Conservation (phyloP, 805 yeast genomes). For the Lachancea fermentati region DNA sequence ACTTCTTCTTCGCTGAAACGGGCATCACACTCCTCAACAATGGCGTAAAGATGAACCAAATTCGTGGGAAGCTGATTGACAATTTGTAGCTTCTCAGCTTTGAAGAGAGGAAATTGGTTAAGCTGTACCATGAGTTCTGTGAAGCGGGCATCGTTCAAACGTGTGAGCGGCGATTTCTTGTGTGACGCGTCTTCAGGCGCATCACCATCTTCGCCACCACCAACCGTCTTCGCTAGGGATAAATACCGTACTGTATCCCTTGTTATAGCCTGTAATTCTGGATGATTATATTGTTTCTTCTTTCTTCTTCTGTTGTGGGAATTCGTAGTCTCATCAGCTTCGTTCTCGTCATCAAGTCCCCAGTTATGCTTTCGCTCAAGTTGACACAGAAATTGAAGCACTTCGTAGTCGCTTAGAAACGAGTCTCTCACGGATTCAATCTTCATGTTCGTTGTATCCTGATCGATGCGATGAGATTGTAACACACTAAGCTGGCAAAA, state of each 20-base stretch:
- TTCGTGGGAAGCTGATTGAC: slow-evolving; percentile 76
- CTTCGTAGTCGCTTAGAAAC: slow-evolving; percentile 54
- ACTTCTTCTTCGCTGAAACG: slow-evolving; percentile 69
- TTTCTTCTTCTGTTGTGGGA: slow-evolving; percentile 24
- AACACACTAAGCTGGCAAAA: background rate
- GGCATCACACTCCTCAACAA: slow-evolving; percentile 89
- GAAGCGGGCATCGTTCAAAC: slow-evolving; percentile 27
- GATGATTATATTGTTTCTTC: slow-evolving; percentile 29
- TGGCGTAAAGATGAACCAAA: slow-evolving; percentile 68
- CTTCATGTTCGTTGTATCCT: slow-evolving; percentile 30
- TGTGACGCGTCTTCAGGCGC: slow-evolving; percentile 19
- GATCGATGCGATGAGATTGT: background rate
- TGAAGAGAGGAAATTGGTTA: slow-evolving; percentile 52
- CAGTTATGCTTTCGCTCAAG: slow-evolving; percentile 36
- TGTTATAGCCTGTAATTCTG: slow-evolving; percentile 34
- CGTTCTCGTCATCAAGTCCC: slow-evolving; percentile 21
- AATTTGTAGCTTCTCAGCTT: slow-evolving; percentile 79
- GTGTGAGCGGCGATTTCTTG: slow-evolving; percentile 23
- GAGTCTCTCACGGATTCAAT: slow-evolving; percentile 45
- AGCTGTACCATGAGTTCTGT: slow-evolving; percentile 27
- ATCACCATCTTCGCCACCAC: slow-evolving; percentile 1
- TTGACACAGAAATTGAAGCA: slow-evolving; percentile 42
- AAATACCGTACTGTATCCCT: slow-evolving; percentile 31
- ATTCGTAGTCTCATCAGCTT: slow-evolving; percentile 13
- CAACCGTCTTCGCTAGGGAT: slow-evolving; percentile 10